These are phyloP conservation scores for Fagopyrum esculentum DNA, from an alignment of 148 eudicot species.

Conservation along the genomic window DNA sequence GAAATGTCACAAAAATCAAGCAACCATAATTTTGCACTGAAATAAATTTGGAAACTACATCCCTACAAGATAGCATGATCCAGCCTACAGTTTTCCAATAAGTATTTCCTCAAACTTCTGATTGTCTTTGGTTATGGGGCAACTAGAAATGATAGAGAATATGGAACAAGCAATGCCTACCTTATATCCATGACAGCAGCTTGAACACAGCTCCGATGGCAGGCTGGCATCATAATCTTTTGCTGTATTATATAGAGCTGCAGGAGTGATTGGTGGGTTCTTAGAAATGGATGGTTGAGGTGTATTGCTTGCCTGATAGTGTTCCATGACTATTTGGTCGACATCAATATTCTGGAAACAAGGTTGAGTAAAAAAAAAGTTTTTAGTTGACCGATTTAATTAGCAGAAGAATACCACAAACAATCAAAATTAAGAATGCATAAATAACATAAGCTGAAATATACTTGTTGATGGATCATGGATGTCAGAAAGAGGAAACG, in stretches of 20 bases:
- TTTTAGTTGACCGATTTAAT: background rate
- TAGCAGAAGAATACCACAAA: background rate
- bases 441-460: background rate
- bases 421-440: background rate
- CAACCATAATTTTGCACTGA: background rate
- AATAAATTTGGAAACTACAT: background rate
- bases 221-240: slow-evolving; percentile 37
- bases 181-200: slow-evolving; percentile 72
- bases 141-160: background rate
- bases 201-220: slow-evolving; percentile 68
- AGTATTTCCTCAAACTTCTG: background rate
- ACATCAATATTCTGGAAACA: slow-evolving; percentile 74
- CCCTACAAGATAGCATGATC: background rate
- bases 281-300: slow-evolving; percentile 63
- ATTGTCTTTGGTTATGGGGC: background rate
- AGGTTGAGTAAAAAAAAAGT: slow-evolving; percentile 2
- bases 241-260: slow-evolving; percentile 21
- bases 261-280: slow-evolving; percentile 46
- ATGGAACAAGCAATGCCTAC: slow-evolving; percentile 24
- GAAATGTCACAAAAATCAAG: slow-evolving; percentile 20
- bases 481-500: background rate
- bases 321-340: slow-evolving; percentile 85
- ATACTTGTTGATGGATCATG: background rate
- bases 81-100: background rate
- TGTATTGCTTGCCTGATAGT: slow-evolving; percentile 58